phyloP scores from a whole-genome alignment of 345 rosid genomes.

The Linum trigynum region DNA sequence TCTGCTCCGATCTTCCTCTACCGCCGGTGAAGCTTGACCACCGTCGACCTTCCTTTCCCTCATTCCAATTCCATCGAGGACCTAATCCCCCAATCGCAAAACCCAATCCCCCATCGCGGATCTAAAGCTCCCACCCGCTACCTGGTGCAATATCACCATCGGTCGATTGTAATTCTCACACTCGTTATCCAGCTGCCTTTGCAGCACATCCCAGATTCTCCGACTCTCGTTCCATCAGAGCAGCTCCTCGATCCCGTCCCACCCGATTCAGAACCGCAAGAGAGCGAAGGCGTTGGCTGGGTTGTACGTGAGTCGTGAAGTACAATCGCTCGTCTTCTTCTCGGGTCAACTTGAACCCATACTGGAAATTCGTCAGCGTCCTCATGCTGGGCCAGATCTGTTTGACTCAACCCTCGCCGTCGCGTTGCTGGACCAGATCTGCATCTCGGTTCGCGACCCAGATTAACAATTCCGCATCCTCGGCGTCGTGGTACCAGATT shows the following conservation, averaged over 20 bases:
- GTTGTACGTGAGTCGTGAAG: slow-evolving; percentile 50
- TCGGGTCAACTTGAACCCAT: slow-evolving; percentile 44
- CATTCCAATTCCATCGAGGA: no score
- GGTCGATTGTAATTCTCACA: slow-evolving; percentile 64
- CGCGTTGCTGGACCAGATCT: slow-evolving; percentile 9
- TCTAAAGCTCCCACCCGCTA: no score
- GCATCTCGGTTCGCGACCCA: slow-evolving; percentile 20
- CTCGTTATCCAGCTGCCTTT: slow-evolving; percentile 35
- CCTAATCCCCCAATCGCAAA: no score
- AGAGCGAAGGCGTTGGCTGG: slow-evolving; percentile 27
- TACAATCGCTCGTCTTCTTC: slow-evolving; percentile 37
- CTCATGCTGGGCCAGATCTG: slow-evolving; percentile 28
- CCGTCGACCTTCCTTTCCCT: no score
- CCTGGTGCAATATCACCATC: no score
- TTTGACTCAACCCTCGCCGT: slow-evolving; percentile 11
- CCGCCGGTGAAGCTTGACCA: no score
- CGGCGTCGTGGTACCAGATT: slow-evolving; percentile 2
- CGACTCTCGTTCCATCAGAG: slow-evolving; percentile 33
- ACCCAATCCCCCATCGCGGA: no score
- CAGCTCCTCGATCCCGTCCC: slow-evolving; percentile 50
- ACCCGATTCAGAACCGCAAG: slow-evolving; percentile 37
- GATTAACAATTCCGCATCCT: background rate
- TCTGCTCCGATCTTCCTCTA: no score
- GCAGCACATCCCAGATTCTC: slow-evolving; percentile 38
- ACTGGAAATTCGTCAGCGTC: slow-evolving; percentile 20